A percentile compares a stretch with the other conserved stretches of the same genome.
Conservation (phyloP, 108 stramenopile species). For the Pseudonitzschia delicatissima region DNA sequence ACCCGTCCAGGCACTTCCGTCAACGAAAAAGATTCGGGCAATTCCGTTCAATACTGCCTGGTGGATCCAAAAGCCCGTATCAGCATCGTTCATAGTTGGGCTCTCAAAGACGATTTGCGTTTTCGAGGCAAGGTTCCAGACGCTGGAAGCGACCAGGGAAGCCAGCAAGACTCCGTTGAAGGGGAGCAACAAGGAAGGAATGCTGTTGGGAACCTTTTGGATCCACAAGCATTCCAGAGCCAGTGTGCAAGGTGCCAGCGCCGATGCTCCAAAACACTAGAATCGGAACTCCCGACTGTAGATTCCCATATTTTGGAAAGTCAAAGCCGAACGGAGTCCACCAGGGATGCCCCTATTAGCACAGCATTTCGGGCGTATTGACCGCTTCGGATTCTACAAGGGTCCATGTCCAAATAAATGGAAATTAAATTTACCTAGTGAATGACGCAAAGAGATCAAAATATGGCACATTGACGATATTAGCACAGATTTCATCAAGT, state of each 20-base stretch:
- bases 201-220: conserved; percentile 7
- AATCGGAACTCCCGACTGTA: not conserved
- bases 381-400: conserved; percentile 5
- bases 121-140: conserved; percentile 20
- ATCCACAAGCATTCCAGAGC: conserved; percentile 4
- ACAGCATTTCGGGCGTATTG: conserved; percentile 26
- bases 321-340: conserved; percentile 10
- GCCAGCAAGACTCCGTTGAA: conserved; percentile 25
- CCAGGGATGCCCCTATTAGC: conserved; percentile 16
- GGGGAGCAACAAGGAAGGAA: conserved; percentile 20
- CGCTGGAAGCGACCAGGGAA: conserved; percentile 10
- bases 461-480: no score
- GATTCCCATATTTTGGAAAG: not conserved
- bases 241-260: conserved; percentile 17
- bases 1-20: conserved; percentile 1
- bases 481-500: no score
- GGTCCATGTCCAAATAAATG: conserved; percentile 17
- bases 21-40: conserved; percentile 17
- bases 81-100: not conserved
- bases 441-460: not conserved
- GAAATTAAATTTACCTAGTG: conserved; percentile 1
- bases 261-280: conserved; percentile 6
- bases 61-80: not conserved
- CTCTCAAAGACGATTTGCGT: not conserved
- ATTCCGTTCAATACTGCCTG: conserved; percentile 20